Evolutionary conservation across 805 yeast genomes (phyloP).

Genomic region (Metschnikowia matae): DNA sequence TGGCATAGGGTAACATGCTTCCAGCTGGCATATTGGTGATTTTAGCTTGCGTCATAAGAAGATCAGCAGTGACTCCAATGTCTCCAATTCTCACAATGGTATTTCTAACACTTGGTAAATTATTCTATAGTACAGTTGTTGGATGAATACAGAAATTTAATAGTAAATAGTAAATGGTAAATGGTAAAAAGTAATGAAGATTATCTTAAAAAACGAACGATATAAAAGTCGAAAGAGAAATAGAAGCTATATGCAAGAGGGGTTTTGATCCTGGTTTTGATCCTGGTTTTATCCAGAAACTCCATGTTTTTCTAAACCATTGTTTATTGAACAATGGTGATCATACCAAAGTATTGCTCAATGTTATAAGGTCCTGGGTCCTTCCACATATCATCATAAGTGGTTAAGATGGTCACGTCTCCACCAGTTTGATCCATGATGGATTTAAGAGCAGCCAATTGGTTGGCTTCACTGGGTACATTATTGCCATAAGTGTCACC

Average conservation of each 20-base stretch:
- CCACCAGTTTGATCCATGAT: constrained; percentile 57
- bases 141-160: too few species aligned
- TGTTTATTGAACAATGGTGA: constrained; percentile 29
- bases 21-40: too few species aligned
- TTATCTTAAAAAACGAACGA: neutral
- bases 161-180: too few species aligned
- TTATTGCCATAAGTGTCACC: constrained; percentile 72
- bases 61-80: too few species aligned
- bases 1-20: too few species aligned
- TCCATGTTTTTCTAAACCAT: too few species aligned
- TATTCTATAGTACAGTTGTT: too few species aligned
- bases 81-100: too few species aligned
- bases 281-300: too few species aligned
- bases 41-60: too few species aligned
- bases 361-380: constrained; percentile 76
- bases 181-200: neutral
- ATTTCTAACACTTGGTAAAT: too few species aligned
- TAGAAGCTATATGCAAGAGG: neutral
- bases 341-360: constrained; percentile 82
- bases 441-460: constrained; percentile 59
- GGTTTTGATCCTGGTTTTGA: neutral
- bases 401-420: constrained; percentile 67
- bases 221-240: too few species aligned
- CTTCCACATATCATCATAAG: constrained; percentile 88
- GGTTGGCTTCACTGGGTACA: constrained; percentile 68